Base-by-base conservation (phyloP, 78 protist genomes). In the Dictyostelium discoideum region DNA sequence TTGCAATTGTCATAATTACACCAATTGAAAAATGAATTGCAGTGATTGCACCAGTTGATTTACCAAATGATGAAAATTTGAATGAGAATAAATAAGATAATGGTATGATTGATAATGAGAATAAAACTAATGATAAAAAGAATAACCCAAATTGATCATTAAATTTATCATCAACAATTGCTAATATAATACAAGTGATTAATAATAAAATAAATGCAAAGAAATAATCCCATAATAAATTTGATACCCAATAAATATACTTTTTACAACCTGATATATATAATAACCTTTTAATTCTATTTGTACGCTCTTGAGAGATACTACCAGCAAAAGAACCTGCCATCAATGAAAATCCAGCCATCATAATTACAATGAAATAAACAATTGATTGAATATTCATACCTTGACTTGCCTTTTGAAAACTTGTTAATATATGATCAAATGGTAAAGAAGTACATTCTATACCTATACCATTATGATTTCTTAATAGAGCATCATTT, bases 271-370 rank as follows among this genome's bases (percentile, higher is more conserved):
- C 84, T 16, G 89, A 82, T 16, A 90, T 90, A 42, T 90, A 90
- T 0, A 90, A 16, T 11, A 90, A 60, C 32, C 95, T 74, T 16
- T 90, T 90, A 14, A 90, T 67, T 22, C 86, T 40, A 39, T 26
- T 67, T 0, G 22, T 39, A 54, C 95, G 87, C 42, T 90, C 95
- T 26, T 37, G 40, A 32, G 84, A 32, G 4, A 82, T 77, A 82
- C 73, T 90, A 29, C 95, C 88, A 13, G 88, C 95, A 39, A 90
- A 90, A 48, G 95, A 67, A 24, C 85, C 95, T 1, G 89, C 95
- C 95, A 90, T 90, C n/a, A 90, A 72, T 22, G 89, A 42, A 57
- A 67, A 90, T 1, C 95, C 95, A 48, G 72, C 83, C 84, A 82
- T 82, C 46, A 83, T 69, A 11, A 90, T 44, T 1, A 90, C 22